Evolutionary conservation across 371 early-diverging fungal genomes (phyloP), one percentile per base, ranked within the genome.

Genomic region (Mortierella sp.): DNA sequence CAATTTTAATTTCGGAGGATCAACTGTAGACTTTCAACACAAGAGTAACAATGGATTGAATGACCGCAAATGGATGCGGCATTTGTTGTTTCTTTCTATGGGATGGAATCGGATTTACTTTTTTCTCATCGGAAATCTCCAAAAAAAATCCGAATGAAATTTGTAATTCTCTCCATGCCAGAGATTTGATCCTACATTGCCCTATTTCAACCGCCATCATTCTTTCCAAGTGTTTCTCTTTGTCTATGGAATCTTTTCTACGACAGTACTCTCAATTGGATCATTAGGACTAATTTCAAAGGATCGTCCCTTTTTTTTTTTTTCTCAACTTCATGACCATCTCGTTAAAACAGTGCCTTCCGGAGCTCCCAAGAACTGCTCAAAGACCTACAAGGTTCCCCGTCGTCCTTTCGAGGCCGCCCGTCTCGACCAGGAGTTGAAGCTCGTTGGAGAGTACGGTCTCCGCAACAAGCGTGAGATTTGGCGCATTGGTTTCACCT

Each of bases 391-490:
- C 90, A 97, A 96, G 92, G 98, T 97, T 82, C 99, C 99, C 79
- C 92, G 96, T 87, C 96, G 99, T 89, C 99, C 99, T 65, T 99
- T 95, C 93, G 98, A 97, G 86, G 92, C 95, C 75, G 99, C 96
- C 77, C 96, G 99, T 89, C 94, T 99, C 83, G 97, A 99, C 86
- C 95, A 95, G 85, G 99, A 99, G 91, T 91, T 99, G 86, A 97
- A 98, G 93, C 92, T 99, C 78, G 92, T 96, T 80, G 99, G 99
- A 75, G 96, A 96, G 84, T 99, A 95, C 91, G 99, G 99, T 88
- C 95, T 99, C 84, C 94, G 96, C 86, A 99, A 98, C 97, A 99
- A 99, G 96, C 95, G 95, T 84, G 99, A 99, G 91, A 97, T 99
- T 88, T 98, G 98, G 96, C 94, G 98, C 83, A 94, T 98, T 72